Evolutionary conservation across 2,329 filamentous ascomycete species (phyloP).

Genomic region (Aspergillus pseudoviridinutans): DNA sequence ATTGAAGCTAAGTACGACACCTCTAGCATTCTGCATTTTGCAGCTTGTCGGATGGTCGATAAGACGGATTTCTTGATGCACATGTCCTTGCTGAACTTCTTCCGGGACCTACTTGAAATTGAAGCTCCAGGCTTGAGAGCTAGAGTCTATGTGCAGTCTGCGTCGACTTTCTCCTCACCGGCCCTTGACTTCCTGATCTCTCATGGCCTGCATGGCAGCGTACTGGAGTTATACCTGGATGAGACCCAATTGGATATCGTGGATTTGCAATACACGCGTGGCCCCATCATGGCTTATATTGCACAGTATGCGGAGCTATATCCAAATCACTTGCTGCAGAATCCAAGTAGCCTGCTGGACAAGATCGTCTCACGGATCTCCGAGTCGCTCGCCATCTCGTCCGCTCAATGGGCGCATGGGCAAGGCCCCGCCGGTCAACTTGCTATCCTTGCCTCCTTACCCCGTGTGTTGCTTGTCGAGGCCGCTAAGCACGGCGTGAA

Average conservation of each 20-base stretch:
- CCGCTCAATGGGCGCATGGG: constrained; percentile 49
- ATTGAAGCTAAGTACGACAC: constrained; percentile 45
- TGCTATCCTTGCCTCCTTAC: constrained; percentile 55
- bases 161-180: constrained; percentile 37
- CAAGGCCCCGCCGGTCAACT: constrained; percentile 55
- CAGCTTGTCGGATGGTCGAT: constrained; percentile 54
- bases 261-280: constrained; percentile 52
- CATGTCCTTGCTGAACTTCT: constrained; percentile 57
- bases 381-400: constrained; percentile 42
- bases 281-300: constrained; percentile 55
- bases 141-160: constrained; percentile 28
- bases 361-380: constrained; percentile 47
- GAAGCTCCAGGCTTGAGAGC: constrained; percentile 34
- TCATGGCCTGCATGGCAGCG: constrained; percentile 48
- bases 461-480: constrained; percentile 51
- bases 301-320: constrained; percentile 54
- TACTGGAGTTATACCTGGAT: constrained; percentile 51
- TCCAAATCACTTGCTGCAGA: constrained; percentile 51
- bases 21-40: constrained; percentile 52
- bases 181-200: constrained; percentile 51
- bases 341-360: constrained; percentile 36
- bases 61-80: constrained; percentile 57
- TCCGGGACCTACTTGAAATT: constrained; percentile 49
- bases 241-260: constrained; percentile 47
- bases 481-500: constrained; percentile 35